Conservation (phyloP, 148 eudicot species). For the Arctostaphylos glauca region DNA sequence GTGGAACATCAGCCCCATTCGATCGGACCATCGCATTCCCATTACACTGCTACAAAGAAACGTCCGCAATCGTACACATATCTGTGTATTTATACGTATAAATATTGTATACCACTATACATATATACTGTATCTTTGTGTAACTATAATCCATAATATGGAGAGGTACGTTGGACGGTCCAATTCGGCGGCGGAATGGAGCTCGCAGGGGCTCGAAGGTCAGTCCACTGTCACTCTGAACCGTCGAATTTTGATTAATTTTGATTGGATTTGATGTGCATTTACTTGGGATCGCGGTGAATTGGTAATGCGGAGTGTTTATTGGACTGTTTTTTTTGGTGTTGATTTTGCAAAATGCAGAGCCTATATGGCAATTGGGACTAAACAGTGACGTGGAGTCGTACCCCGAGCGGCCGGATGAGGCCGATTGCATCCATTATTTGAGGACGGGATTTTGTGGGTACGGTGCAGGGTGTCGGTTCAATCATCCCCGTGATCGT, state of each 20-base stretch:
- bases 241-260: background rate
- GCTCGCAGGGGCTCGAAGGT: slow-evolving; percentile 28
- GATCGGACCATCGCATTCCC: slow-evolving; percentile 13
- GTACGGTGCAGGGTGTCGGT: slow-evolving; percentile 78
- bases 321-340: slow-evolving; percentile 7
- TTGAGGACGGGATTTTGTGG: slow-evolving; percentile 83
- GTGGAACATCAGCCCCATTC: background rate
- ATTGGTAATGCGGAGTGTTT: slow-evolving; percentile 21
- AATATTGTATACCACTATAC: background rate
- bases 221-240: background rate
- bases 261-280: slow-evolving; percentile 13
- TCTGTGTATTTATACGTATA: background rate
- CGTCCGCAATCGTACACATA: background rate
- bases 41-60: background rate
- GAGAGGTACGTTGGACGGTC: slow-evolving; percentile 22
- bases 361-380: slow-evolving; percentile 70
- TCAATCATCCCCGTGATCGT: slow-evolving; percentile 82
- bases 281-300: slow-evolving; percentile 5
- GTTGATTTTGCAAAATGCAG: slow-evolving; percentile 44
- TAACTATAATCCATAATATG: slow-evolving; percentile 12
- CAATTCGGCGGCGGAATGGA: slow-evolving; percentile 20
- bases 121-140: background rate
- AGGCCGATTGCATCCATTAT: slow-evolving; percentile 72
- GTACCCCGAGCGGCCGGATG: slow-evolving; percentile 79
- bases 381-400: slow-evolving; percentile 43